Conservation (phyloP, 2,329 filamentous ascomycete genomes). For the Colletotrichum sidae region DNA sequence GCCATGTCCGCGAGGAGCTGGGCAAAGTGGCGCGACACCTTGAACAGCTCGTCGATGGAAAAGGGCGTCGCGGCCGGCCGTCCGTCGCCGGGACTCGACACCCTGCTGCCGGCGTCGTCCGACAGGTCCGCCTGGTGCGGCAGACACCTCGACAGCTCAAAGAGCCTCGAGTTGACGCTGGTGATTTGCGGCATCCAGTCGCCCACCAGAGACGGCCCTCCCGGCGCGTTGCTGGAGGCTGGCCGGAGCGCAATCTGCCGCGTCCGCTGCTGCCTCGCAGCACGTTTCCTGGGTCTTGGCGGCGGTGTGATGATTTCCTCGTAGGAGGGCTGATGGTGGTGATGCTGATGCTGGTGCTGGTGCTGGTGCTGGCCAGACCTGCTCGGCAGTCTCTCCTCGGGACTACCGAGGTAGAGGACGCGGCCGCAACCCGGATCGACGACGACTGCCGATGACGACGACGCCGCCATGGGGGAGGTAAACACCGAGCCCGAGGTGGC, state of each 20-base stretch:
- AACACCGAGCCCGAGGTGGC: conserved; percentile 30
- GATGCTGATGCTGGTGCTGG: too few species aligned
- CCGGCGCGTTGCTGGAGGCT: conserved; percentile 35
- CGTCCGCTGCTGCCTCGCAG: conserved; percentile 41
- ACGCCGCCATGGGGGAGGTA: conserved; percentile 26
- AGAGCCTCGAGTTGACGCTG: conserved; percentile 51
- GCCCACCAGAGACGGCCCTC: conserved; percentile 36
- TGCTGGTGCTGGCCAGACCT: not conserved
- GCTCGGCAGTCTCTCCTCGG: conserved; percentile 3
- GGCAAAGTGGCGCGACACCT: conserved; percentile 51
- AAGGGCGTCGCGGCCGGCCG: conserved; percentile 45
- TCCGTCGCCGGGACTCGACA: conserved; percentile 40
- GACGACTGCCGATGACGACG: conserved; percentile 14
- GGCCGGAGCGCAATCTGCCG: conserved; percentile 48
- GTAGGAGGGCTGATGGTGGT: not conserved
- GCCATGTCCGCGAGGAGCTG: conserved; percentile 47
- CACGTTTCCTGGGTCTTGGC: conserved; percentile 27
- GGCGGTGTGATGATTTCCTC: conserved; percentile 5
- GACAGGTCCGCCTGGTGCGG: conserved; percentile 43
- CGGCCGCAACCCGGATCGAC: not conserved
- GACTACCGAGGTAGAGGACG: conserved; percentile 23
- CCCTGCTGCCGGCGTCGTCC: conserved; percentile 15
- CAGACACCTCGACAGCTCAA: conserved; percentile 50
- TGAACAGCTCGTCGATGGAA: conserved; percentile 55
- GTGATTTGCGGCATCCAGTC: conserved; percentile 55